phyloP scores from a whole-genome alignment of 1,284 basidiomycete species.

The Sporisorium scitamineum region DNA sequence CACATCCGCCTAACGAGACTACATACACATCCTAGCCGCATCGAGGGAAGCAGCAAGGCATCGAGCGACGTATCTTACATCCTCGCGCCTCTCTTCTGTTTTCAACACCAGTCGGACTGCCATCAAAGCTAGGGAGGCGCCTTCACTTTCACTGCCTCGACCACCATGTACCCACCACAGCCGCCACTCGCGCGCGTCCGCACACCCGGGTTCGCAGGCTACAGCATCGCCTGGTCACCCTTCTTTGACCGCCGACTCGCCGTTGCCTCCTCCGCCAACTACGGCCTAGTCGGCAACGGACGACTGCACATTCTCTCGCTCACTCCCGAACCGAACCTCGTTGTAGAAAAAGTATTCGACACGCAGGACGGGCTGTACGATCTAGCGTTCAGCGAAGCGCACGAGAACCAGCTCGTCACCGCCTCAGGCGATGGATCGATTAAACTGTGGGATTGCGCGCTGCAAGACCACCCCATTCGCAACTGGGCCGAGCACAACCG shows the following conservation, averaged over 20 bases:
- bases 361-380: constrained; percentile 94
- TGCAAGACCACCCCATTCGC: constrained; percentile 88
- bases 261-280: constrained; percentile 90
- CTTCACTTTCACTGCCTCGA: not conserved
- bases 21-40: not conserved
- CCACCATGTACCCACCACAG: constrained; percentile 30
- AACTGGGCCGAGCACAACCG: constrained; percentile 93
- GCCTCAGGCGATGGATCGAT: constrained; percentile 92
- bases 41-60: no score
- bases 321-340: constrained; percentile 16
- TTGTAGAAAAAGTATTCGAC: constrained; percentile 74
- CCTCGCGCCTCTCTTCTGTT: not conserved
- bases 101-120: not conserved
- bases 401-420: constrained; percentile 92
- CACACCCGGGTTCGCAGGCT: constrained; percentile 80
- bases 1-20: no score
- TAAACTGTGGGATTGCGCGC: constrained; percentile 88
- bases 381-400: constrained; percentile 89
- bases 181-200: constrained; percentile 39
- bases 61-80: no score
- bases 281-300: constrained; percentile 94
- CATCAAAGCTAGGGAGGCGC: not conserved
- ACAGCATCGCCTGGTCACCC: constrained; percentile 88
- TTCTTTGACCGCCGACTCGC: constrained; percentile 86
- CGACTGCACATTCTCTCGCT: constrained; percentile 55